Conservation (phyloP, 2,329 filamentous ascomycete genomes). For the Penicillium oxalicum region DNA sequence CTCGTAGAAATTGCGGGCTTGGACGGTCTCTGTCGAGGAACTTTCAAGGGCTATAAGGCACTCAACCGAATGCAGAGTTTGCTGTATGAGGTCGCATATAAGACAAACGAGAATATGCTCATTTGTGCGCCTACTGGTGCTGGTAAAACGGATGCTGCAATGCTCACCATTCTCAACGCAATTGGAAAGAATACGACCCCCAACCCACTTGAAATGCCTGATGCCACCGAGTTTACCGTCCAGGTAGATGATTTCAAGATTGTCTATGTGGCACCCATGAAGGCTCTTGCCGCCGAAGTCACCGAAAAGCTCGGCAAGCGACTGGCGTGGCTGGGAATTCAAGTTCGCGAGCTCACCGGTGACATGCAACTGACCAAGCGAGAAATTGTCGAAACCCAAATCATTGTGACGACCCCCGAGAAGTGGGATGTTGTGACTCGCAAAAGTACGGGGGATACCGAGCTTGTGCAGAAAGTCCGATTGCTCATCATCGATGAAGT, state of each 20-base stretch:
- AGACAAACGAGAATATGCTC: conserved; percentile 95
- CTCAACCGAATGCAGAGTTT: conserved; percentile 98
- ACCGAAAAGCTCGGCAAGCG: conserved; percentile 90
- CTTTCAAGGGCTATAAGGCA: conserved; percentile 87
- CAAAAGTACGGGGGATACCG: conserved; percentile 94
- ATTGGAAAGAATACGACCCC: conserved; percentile 80
- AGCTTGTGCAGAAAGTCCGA: conserved; percentile 93
- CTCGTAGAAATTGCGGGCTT: conserved; percentile 74
- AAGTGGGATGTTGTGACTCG: conserved; percentile 99
- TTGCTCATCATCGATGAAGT: conserved; percentile 97
- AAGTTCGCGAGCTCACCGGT: conserved; percentile 88
- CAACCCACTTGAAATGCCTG: conserved; percentile 67
- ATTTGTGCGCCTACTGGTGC: conserved; percentile 97
- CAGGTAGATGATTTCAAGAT: conserved; percentile 89
- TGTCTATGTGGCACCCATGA: conserved; percentile 98
- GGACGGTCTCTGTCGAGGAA: conserved; percentile 83
- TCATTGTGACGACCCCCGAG: conserved; percentile 97
- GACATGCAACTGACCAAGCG: conserved; percentile 98
- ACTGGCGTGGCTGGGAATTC: conserved; percentile 86
- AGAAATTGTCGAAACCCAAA: conserved; percentile 92
- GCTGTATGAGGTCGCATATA: conserved; percentile 91
- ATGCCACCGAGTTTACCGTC: conserved; percentile 74
- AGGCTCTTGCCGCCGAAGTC: conserved; percentile 91
- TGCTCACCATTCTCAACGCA: conserved; percentile 90
- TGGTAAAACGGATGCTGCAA: conserved; percentile 96